Evolutionary conservation across 352 stramenopile species (phyloP), one percentile per base, ranked within the genome.

Genomic region (Globisporangium sylvaticum): DNA sequence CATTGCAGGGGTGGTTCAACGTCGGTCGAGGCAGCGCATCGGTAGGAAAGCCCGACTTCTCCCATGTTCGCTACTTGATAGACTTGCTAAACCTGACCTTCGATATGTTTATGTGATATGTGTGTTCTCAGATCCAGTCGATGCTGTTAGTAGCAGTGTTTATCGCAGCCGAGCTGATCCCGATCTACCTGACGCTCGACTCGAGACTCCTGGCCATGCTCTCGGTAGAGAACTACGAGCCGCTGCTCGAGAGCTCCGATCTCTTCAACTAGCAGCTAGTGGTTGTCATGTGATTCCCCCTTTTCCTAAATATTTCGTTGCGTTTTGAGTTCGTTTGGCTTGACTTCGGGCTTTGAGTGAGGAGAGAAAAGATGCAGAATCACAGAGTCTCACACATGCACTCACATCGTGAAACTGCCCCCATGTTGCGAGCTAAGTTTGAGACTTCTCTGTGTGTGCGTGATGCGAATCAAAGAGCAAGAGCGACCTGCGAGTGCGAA

Each of bases 121-220:
- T 24, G 22, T 54, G 54, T 6, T 54, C 10, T 27, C 70, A 92
- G 84, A 75, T 80, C 27, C 87, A 95, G 50, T 91, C 87, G 25
- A 95, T 95, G 87, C 65, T 94, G 5, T 71, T 95, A 18, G 87
- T 95, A 15, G 82, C 81, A 0, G 84, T 95, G 24, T 95, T 95
- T 66, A 83, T 92, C 62, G 75, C 77, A 4, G 83, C 85, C 1
- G 87, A 95, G 70, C 75, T 95, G 29, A 84, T 86, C 1, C 87
- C 87, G 2, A 89, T 95, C 29, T 93, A 93, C 66, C 68, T 91
- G 52, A 92, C 77, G 39, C 80, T 95, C 7, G 87, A 95, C 66
- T 79, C 84, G 25, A 70, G 84, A 20, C 64, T 95, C 24, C 73
- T 95, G 22, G 80, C 81, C 9, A 90, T 95, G 83, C 73, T 95